These are phyloP conservation scores for Podospora appendiculata DNA, from an alignment of 495 filamentous ascomycete genomes.

Conservation along the genomic window DNA sequence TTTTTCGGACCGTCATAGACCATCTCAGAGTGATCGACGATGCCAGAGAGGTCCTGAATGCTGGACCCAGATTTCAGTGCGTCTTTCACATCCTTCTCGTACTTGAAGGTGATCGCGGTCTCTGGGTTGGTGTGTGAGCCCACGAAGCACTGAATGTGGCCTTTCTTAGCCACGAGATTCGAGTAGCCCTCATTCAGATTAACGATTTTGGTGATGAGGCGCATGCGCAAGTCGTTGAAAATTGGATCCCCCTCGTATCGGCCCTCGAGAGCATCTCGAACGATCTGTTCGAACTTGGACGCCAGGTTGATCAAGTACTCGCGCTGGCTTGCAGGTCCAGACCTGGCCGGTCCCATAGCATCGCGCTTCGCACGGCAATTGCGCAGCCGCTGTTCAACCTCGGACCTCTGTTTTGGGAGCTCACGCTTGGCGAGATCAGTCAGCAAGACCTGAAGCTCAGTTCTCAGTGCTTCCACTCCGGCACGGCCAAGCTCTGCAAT, in stretches of 20 bases:
- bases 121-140: not conserved
- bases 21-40: conserved; percentile 5
- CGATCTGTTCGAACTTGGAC: conserved; percentile 3
- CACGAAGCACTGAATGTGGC: conserved; percentile 33
- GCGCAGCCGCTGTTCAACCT: conserved; percentile 35
- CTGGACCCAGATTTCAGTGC: not conserved
- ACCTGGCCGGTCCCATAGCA: conserved; percentile 36
- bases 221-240: conserved; percentile 26
- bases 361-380: conserved; percentile 23
- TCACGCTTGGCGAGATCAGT: conserved; percentile 38
- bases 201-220: conserved; percentile 38
- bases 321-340: conserved; percentile 17
- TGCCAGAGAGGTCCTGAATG: conserved; percentile 19
- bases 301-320: conserved; percentile 7
- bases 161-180: conserved; percentile 24
- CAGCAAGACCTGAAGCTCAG: conserved; percentile 36
- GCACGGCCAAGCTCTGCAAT: conserved; percentile 34
- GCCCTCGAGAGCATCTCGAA: conserved; percentile 11
- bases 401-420: conserved; percentile 42
- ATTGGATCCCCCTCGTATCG: conserved; percentile 33
- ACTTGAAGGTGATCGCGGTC: not conserved
- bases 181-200: conserved; percentile 36
- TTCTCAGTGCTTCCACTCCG: conserved; percentile 42
- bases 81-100: not conserved
- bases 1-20: not conserved